phyloP scores from a whole-genome alignment of 2,329 filamentous ascomycete species.

The Colletotrichum sp. region DNA sequence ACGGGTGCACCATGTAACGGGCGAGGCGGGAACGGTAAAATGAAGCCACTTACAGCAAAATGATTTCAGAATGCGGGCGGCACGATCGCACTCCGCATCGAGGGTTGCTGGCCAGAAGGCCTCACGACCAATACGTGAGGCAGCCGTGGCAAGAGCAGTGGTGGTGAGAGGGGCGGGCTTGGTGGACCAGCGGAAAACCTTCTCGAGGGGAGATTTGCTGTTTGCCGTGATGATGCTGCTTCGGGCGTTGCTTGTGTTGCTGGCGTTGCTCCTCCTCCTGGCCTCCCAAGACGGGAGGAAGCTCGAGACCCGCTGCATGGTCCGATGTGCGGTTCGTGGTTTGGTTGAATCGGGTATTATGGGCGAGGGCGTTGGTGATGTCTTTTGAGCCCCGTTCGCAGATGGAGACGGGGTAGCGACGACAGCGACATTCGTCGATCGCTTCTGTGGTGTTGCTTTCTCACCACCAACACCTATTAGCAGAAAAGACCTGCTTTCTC shows the following conservation, averaged over 20 bases:
- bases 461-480: conserved; percentile 7
- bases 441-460: conserved; percentile 1
- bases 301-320: conserved; percentile 49
- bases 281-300: conserved; percentile 52
- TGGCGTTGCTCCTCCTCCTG: conserved; percentile 38
- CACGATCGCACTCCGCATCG: conserved; percentile 91
- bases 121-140: conserved; percentile 70
- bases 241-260: conserved; percentile 1
- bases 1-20: background rate
- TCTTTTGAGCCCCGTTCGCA: conserved; percentile 5
- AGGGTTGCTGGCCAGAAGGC: conserved; percentile 86
- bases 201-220: conserved; percentile 34
- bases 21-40: background rate
- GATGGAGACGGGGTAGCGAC: conserved; percentile 10
- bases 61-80: conserved; percentile 84
- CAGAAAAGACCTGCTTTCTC: background rate
- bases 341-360: background rate
- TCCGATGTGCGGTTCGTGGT: conserved; percentile 20
- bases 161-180: conserved; percentile 58
- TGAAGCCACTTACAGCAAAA: conserved; percentile 75
- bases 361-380: background rate
- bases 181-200: conserved; percentile 50
- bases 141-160: conserved; percentile 57
- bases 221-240: conserved; percentile 25
- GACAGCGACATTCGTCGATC: conserved; percentile 18